Base-by-base conservation (phyloP, 2,329 filamentous ascomycete genomes). In the Conoideocrella luteorostrata region DNA sequence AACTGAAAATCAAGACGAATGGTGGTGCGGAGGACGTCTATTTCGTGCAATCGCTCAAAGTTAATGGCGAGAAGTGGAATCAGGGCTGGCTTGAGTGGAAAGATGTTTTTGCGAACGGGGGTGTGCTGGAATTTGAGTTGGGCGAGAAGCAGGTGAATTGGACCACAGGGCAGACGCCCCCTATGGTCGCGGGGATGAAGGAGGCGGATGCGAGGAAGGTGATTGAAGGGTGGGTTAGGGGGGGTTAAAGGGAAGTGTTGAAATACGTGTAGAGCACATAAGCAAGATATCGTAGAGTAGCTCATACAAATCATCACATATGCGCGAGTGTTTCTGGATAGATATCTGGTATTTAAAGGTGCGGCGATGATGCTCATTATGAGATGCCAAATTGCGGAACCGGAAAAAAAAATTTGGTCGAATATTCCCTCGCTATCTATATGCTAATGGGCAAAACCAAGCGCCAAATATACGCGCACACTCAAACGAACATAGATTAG, bases 11-110 rank as follows among this genome's bases (percentile, higher is more conserved):
- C 38, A 79, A 72, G 0, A 66, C 72, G 1, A 71, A 61, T 0
- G 77, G 78, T 5, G 68, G 72, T 7, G 56, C 64, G 48, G 63
- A 72, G 30, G 64, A 70, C 30, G 65, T 68, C 7, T 72, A 71
- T 52, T 84, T 83, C 51, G 80, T 87, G 4, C 83, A 87, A 64
- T 75, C 72, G 20, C 64, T 87, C 46, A 74, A 67, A 51, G 73
- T 88, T 35, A 86, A 88, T 54, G 82, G 82, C 0, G 44, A 73
- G 56, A 24, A 47, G 1, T 88, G 83, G 81, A 62, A 71, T 43
- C 77, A 77, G 65, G 69, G 72, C 32, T 88, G 83, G 83, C 60
- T 87, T 11, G 70, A 69, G 17, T 86, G 79, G 78, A 63, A 76
- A 13, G 80, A 86, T 51, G 61, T 88, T 20, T 86, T 87, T 58